Percentiles rank a stretch among this genome's conserved stretches.
Evolutionary conservation across 2,329 filamentous ascomycete species (phyloP).

Genomic region (Phialophora tarda): DNA sequence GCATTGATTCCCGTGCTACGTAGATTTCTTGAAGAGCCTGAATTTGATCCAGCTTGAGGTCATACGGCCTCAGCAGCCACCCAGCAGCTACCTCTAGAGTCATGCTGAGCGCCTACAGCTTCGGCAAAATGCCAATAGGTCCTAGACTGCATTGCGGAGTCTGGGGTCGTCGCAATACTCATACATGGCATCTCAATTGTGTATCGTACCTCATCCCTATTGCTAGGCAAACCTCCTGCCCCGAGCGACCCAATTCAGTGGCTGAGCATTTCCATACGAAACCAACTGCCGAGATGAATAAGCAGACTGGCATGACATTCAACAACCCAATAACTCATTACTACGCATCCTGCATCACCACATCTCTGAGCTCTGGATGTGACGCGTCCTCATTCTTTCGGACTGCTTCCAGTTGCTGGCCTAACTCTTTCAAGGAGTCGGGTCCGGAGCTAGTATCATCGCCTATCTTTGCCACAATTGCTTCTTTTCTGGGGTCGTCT

Average conservation of each 20-base stretch:
- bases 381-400: not conserved
- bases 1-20: not conserved
- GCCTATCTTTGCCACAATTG: not conserved
- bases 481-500: not conserved
- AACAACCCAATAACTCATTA: constrained; percentile 2
- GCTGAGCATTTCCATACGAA: not conserved
- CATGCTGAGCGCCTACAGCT: not conserved
- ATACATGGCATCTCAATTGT: not conserved
- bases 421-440: not conserved
- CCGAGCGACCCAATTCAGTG: not conserved
- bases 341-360: constrained; percentile 15
- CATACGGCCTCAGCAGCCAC: not conserved
- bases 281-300: not conserved
- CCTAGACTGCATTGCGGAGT: not conserved
- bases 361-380: not conserved
- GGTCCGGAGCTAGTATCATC: not conserved
- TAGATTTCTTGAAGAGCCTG: not conserved
- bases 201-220: not conserved
- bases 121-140: not conserved
- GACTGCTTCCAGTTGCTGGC: not conserved
- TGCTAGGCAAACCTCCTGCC: not conserved
- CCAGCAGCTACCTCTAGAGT: not conserved
- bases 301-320: not conserved
- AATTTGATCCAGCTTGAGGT: not conserved
- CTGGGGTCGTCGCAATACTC: not conserved